Conservation (phyloP, 768 basidiomycete species). For the Pholiota conissans region DNA sequence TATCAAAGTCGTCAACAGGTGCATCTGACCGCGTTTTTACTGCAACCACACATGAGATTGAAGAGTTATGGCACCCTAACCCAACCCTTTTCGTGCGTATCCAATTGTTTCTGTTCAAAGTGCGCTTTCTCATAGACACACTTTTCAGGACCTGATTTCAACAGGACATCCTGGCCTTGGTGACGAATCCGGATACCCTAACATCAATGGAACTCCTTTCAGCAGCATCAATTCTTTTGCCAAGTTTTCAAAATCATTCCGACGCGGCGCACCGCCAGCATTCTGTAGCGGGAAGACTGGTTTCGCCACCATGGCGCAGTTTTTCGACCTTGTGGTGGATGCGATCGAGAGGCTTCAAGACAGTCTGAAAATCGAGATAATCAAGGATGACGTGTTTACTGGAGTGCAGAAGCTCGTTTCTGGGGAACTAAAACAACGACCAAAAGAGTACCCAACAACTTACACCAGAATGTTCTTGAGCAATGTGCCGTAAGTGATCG, state of each 20-base stretch:
- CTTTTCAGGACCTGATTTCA: constrained; percentile 10
- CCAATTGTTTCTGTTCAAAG: not conserved
- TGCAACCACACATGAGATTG: constrained; percentile 11
- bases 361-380: constrained; percentile 10
- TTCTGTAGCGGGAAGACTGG: constrained; percentile 1
- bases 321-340: constrained; percentile 14
- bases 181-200: constrained; percentile 8
- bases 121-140: not conserved
- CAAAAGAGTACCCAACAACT: constrained; percentile 12
- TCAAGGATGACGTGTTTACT: constrained; percentile 10
- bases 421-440: constrained; percentile 22
- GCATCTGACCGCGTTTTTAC: not conserved
- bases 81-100: constrained; percentile 20
- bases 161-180: constrained; percentile 7
- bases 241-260: not conserved
- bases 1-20: not conserved
- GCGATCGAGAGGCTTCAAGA: constrained; percentile 8
- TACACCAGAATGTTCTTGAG: constrained; percentile 22
- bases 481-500: constrained; percentile 20
- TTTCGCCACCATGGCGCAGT: constrained; percentile 5
- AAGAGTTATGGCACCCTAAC: constrained; percentile 19
- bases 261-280: not conserved
- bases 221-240: not conserved
- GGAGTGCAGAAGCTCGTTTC: constrained; percentile 12
- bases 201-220: constrained; percentile 2